A percentile compares a stretch with the other conserved stretches of the same genome.
Conservation (phyloP, 495 filamentous ascomycete genomes). For the Penicillium canariense region DNA sequence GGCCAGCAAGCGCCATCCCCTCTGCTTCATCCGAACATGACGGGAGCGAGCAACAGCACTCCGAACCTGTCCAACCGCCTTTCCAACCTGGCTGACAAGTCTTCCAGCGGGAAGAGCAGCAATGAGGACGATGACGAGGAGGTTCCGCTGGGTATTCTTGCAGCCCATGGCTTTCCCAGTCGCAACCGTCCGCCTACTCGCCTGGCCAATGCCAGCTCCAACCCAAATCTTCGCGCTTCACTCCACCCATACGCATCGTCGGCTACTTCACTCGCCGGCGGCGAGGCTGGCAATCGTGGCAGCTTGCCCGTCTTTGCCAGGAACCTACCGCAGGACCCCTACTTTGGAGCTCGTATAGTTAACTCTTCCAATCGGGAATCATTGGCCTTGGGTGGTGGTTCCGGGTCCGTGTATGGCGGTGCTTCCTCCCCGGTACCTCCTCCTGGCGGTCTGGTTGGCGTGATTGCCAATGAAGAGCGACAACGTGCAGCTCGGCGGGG, state of each 20-base stretch:
- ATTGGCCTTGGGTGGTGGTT: slow-evolving; percentile 62
- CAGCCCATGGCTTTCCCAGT: slow-evolving; percentile 89
- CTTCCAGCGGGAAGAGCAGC: slow-evolving; percentile 46
- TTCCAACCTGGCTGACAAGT: slow-evolving; percentile 36
- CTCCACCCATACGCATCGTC: slow-evolving; percentile 36
- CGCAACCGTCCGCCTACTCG: slow-evolving; percentile 76
- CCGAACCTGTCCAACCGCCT: slow-evolving; percentile 40
- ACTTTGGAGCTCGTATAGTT: slow-evolving; percentile 78
- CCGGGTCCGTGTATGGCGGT: slow-evolving; percentile 55
- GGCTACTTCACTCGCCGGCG: slow-evolving; percentile 41
- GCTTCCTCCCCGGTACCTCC: slow-evolving; percentile 45
- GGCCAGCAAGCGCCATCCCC: slow-evolving; percentile 60
- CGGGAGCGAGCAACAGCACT: slow-evolving; percentile 43
- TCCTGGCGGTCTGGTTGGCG: slow-evolving; percentile 78
- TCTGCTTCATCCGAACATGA: slow-evolving; percentile 39
- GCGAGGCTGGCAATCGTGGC: slow-evolving; percentile 41
- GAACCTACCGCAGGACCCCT: slow-evolving; percentile 84
- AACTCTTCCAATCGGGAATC: slow-evolving; percentile 74
- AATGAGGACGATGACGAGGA: slow-evolving; percentile 80
- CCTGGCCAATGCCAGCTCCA: slow-evolving; percentile 61
- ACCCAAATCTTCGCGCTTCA: slow-evolving; percentile 48
- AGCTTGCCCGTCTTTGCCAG: slow-evolving; percentile 81
- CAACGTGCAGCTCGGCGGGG: slow-evolving; percentile 73
- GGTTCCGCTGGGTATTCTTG: slow-evolving; percentile 81
- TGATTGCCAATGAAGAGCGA: slow-evolving; percentile 84